Conservation (phyloP, 345 rosid species). For the Sonneratia alba region DNA sequence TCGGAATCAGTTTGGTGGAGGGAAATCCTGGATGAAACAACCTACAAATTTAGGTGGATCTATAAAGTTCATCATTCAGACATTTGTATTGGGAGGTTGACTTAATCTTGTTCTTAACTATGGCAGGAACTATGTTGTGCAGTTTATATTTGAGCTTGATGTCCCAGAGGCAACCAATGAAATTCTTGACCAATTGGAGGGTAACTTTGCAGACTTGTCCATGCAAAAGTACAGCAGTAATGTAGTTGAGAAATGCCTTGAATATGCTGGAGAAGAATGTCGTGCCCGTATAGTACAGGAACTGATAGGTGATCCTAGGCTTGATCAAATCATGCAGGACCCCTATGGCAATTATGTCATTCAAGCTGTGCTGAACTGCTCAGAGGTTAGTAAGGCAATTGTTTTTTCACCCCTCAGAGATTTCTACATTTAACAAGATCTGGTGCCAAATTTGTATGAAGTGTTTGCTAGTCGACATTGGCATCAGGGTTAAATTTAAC, state of each 20-base stretch:
- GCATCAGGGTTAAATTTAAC: background rate
- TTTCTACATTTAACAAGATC: no score
- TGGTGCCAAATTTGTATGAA: background rate
- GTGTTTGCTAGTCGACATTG: background rate
- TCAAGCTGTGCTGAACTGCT: slow-evolving; percentile 62
- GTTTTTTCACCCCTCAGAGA: no score
- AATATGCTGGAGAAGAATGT: slow-evolving; percentile 40
- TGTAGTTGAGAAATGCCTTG: slow-evolving; percentile 80
- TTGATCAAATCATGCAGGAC: slow-evolving; percentile 75
- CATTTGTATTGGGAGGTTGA: background rate
- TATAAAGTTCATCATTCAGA: background rate
- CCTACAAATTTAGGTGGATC: background rate
- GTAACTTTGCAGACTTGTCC: slow-evolving; percentile 57
- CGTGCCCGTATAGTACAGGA: slow-evolving; percentile 37
- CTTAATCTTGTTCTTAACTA: background rate
- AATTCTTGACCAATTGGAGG: slow-evolving; percentile 55
- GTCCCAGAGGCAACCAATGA: slow-evolving; percentile 42
- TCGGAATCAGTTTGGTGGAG: background rate
- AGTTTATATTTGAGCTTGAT: slow-evolving; percentile 52
- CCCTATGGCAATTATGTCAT: slow-evolving; percentile 77
- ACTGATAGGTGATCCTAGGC: slow-evolving; percentile 41
- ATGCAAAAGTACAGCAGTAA: slow-evolving; percentile 85
- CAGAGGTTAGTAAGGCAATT: slow-evolving; percentile 33
- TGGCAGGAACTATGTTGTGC: slow-evolving; percentile 77
- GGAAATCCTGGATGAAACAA: background rate